phyloP scores from a whole-genome alignment of 257 asterid species.

The Catharanthus roseus region DNA sequence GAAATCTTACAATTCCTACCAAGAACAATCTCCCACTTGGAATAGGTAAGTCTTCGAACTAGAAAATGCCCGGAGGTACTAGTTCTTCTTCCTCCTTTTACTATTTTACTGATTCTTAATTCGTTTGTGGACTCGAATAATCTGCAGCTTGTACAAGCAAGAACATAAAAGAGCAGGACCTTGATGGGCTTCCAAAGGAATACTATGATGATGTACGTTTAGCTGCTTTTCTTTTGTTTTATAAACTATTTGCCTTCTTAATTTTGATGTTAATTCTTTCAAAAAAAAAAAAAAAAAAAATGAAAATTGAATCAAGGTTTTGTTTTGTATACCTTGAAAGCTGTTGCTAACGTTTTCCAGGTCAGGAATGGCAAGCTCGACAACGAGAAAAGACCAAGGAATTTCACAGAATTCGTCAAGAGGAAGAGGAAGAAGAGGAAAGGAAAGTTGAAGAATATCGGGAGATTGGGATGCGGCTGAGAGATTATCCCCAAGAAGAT shows the following conservation, averaged over 20 bases:
- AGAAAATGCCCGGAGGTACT: neutral
- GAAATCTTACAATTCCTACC: conserved; percentile 24
- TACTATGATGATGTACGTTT: conserved; percentile 73
- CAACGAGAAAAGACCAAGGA: conserved; percentile 93
- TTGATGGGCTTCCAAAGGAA: conserved; percentile 73
- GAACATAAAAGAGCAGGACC: conserved; percentile 47
- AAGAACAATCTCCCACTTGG: conserved; percentile 28
- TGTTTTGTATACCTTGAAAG: conserved; percentile 10
- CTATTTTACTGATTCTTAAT: neutral
- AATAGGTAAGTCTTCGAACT: conserved; percentile 20
- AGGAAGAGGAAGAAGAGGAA: conserved; percentile 86
- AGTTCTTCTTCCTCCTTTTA: neutral
- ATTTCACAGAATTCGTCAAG: conserved; percentile 45
- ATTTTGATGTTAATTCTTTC: neutral
- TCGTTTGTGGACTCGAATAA: conserved; percentile 10
- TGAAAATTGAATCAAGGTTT: neutral
- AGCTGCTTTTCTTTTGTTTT: neutral
- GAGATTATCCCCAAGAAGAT: conserved; percentile 69
- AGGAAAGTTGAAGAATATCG: conserved; percentile 77
- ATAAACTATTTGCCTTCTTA: conserved; percentile 6
- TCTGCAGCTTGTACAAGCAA: conserved; percentile 49
- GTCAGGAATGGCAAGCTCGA: conserved; percentile 95
- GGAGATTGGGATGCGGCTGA: conserved; percentile 54
- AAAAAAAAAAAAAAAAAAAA: neutral
- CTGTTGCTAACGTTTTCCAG: conserved; percentile 27